A percentile compares a stretch with the other conserved stretches of the same genome.
Conservation (phyloP, 345 rosid genomes). For the Citrus glauca region DNA sequence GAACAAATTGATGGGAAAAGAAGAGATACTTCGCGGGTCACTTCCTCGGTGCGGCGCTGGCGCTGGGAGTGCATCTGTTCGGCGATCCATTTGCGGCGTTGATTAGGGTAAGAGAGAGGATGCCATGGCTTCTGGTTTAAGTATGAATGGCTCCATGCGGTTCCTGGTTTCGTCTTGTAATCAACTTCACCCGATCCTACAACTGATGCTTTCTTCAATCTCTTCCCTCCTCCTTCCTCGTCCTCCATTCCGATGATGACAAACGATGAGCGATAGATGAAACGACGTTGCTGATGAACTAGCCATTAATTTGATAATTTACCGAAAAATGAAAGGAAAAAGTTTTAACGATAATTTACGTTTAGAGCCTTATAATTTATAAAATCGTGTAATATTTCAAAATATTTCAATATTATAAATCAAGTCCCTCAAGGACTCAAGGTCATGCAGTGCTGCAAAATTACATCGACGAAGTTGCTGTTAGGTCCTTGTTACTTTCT, state of each 20-base stretch:
- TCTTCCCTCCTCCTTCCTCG: slow-evolving; percentile 80
- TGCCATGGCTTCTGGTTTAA: slow-evolving; percentile 99
- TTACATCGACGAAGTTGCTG: no score
- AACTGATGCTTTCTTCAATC: slow-evolving; percentile 37
- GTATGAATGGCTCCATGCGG: slow-evolving; percentile 97
- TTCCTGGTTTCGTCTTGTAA: slow-evolving; percentile 86
- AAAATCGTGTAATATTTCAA: no score
- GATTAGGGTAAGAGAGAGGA: slow-evolving; percentile 97
- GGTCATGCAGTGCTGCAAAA: no score
- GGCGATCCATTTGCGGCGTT: slow-evolving; percentile 99
- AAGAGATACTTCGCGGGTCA: slow-evolving; percentile 70
- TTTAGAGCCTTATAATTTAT: no score
- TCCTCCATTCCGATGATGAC: slow-evolving; percentile 51
- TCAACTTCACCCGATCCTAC: slow-evolving; percentile 64
- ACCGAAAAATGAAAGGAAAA: no score
- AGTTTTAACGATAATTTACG: no score
- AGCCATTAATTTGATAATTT: no score
- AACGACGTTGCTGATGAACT: not conserved
- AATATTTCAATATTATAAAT: no score
- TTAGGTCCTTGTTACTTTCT: no score
- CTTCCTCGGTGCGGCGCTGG: slow-evolving; percentile 69
- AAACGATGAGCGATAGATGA: not conserved
- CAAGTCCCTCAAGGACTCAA: no score
- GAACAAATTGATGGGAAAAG: not conserved
- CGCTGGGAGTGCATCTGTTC: slow-evolving; percentile 85